Evolutionary conservation across 176 grass and related monocot genomes (phyloP).

Genomic region (Alloteropsis semialata): DNA sequence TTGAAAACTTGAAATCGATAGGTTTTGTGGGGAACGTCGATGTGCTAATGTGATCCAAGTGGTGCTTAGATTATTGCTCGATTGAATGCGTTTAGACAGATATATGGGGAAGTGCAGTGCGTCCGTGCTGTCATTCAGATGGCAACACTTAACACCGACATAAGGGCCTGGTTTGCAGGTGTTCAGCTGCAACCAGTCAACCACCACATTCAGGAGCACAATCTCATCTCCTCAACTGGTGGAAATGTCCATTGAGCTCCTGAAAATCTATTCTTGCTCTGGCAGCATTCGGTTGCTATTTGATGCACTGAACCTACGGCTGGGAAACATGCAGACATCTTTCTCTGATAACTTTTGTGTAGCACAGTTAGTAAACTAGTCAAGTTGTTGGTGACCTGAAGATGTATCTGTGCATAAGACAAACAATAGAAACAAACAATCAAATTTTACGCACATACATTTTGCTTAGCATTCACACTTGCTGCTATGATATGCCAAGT

Average conservation of each 20-base stretch:
- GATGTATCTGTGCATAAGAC: neutral
- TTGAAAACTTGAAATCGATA: neutral
- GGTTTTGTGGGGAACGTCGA: neutral
- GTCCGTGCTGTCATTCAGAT: neutral
- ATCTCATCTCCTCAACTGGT: neutral
- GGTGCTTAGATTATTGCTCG: neutral
- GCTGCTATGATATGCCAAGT: neutral
- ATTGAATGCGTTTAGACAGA: neutral
- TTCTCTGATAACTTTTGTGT: neutral
- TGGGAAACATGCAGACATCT: neutral
- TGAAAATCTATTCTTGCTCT: neutral
- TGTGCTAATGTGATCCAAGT: neutral
- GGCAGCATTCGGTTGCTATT: neutral
- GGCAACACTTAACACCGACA: neutral
- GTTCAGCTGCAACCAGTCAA: neutral
- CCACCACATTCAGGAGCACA: neutral
- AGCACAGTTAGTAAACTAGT: neutral
- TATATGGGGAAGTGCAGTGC: neutral
- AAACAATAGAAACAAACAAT: neutral
- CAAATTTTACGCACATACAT: neutral
- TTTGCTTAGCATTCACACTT: neutral
- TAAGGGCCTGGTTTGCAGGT: neutral
- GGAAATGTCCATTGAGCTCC: neutral
- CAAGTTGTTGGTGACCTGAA: neutral
- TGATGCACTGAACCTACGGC: neutral